Evolutionary conservation across 495 filamentous ascomycete species (phyloP), one percentile per base, ranked within the genome.

Genomic region (Xylaria palmicola): DNA sequence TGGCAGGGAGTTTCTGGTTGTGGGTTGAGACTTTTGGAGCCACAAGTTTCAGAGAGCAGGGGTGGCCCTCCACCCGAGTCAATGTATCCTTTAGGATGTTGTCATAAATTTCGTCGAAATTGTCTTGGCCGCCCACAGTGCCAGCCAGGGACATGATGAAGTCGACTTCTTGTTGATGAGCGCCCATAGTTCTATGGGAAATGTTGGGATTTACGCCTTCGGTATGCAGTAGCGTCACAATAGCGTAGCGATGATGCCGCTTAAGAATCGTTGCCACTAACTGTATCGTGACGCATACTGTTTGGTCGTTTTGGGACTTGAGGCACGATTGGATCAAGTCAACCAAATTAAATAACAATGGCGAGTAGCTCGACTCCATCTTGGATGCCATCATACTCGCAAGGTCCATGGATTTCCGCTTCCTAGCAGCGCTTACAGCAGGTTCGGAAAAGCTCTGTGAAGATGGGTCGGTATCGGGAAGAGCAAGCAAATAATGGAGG

Each of bases 271-370:
- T 87, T 29, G 90, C 89, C 20, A 93, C 78, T 3, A 99, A 82
- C 51, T 91, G 90, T 17, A 99, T 77, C 3, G 93, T 96, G 22
- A 93, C 90, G 53, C 90, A 85, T 15, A 96, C 86, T 4, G 94
- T 98, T 66, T 97, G 93, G 36, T 89, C 83, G 66, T 92, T 96
- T 27, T 80, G 79, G 4, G 95, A 98, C 62, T 84, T 79, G n/a
- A 97, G 79, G 67, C 92, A 93, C 13, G 89, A 85, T 2, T 93
- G 79, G 30, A 94, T 85, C n/a, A 99, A 81, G 75, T 98, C 94
- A 44, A 92, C 88, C 36, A 98, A 79, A 67, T 93, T 98, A 77
- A 97, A 97, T 1, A 98, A 81, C 34, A 89, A 84, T 7, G 94
- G 95, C 7, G 91, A 91, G 27, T 91, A 86, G 19, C 85, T 86